Base-by-base conservation (phyloP, 495 filamentous ascomycete genomes). In the Bacidia rubella region DNA sequence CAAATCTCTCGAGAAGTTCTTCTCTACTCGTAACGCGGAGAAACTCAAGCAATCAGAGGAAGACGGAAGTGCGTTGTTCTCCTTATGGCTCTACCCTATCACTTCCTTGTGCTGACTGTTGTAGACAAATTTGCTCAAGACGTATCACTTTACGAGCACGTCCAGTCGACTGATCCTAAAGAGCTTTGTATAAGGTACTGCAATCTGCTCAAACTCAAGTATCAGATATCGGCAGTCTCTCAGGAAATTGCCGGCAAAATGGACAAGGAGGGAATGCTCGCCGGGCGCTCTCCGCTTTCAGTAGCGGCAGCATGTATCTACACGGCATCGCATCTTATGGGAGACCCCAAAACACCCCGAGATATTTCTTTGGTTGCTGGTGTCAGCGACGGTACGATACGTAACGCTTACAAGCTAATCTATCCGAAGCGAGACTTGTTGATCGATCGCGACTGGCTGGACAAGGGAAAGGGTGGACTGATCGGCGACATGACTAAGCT, bases 271-370 rank as follows among this genome's bases (percentile, higher is more conserved):
- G 85, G 83, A 40, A 80, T 85, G 24, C 75, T 97, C 40, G 90
- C 90, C 26, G 92, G 92, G 52, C 87, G 92, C 49, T 97, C 92
- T 39, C 92, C 92, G 7, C 77, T 97, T 32, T 96, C 92, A 5
- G 85, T 90, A 45, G 92, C 92, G 2, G 90, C 88, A 17, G 89
- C 90, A 39, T 94, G 87, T 65, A 96, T 98, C 65, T 97, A 92
- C 72, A 90, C 95, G 79, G 82, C 87, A 7, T 87, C 86, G 0
- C 77, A 87, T 62, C 72, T 96, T 20, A 82, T 90, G 75, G 86
- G 82, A 44, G 73, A 86, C 38, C 67, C 76, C n/a, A 85, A 83
- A 63, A 73, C 76, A 4, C 80, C 90, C 39, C 92, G 90, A 66
- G 85, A 95, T 50, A 95, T 97, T 57, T 82, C 83, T 1, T 52